These are phyloP conservation scores for Hypoxylon sp. DNA, from an alignment of 2,329 filamentous ascomycete species.

Conservation along the genomic window DNA sequence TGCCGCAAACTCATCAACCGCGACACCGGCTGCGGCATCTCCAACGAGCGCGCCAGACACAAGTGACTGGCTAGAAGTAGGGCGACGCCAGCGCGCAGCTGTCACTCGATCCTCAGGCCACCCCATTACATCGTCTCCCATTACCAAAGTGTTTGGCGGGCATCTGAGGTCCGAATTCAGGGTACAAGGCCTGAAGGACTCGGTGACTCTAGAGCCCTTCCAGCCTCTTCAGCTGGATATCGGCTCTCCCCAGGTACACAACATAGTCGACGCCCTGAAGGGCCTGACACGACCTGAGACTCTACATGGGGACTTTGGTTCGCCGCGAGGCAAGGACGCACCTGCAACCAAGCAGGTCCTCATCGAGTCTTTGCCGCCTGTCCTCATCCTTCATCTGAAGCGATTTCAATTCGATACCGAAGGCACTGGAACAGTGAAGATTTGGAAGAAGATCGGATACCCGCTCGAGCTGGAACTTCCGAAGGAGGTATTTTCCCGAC, in stretches of 20 bases:
- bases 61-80: conserved; percentile 93
- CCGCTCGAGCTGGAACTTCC: conserved; percentile 94
- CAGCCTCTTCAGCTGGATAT: conserved; percentile 96
- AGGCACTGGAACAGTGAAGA: conserved; percentile 86
- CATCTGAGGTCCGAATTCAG: conserved; percentile 88
- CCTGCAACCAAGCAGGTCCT: conserved; percentile 92
- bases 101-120: conserved; percentile 86
- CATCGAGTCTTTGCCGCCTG: conserved; percentile 88
- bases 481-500: conserved; percentile 82
- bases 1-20: conserved; percentile 46
- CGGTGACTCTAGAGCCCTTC: conserved; percentile 91
- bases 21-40: conserved; percentile 48
- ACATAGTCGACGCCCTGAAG: conserved; percentile 90
- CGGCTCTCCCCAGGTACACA: conserved; percentile 82
- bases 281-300: conserved; percentile 84
- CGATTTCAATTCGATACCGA: conserved; percentile 94
- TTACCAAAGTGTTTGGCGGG: conserved; percentile 94
- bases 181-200: conserved; percentile 86
- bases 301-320: conserved; percentile 84
- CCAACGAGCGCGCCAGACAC: conserved; percentile 53
- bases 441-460: conserved; percentile 98
- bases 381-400: conserved; percentile 94
- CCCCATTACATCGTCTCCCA: conserved; percentile 75
- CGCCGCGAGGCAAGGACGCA: conserved; percentile 76
- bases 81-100: conserved; percentile 86